These are phyloP conservation scores for Candida pini DNA, from an alignment of 805 yeast genomes.

Conservation along the genomic window DNA sequence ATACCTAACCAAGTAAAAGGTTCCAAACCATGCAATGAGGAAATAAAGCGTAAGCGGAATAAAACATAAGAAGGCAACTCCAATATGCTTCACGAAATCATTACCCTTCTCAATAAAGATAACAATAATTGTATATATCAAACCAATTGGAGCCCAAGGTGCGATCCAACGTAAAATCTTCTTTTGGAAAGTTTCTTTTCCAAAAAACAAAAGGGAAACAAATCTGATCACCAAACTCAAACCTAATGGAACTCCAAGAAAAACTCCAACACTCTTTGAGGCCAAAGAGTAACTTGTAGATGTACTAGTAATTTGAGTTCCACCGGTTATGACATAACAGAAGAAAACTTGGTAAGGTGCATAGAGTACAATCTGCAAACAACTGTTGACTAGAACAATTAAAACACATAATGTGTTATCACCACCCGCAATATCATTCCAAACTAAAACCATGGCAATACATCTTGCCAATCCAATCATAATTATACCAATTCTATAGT, in stretches of 20 bases:
- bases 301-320: slow-evolving; percentile 6
- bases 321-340: slow-evolving; percentile 36
- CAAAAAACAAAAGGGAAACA: slow-evolving; percentile 20
- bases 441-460: slow-evolving; percentile 56
- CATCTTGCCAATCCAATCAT: slow-evolving; percentile 57
- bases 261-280: slow-evolving; percentile 45
- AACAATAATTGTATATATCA: slow-evolving; percentile 46
- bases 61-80: slow-evolving; percentile 43
- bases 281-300: slow-evolving; percentile 32
- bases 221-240: slow-evolving; percentile 40
- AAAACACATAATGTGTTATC: slow-evolving; percentile 46
- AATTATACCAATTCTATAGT: slow-evolving; percentile 48
- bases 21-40: slow-evolving; percentile 40
- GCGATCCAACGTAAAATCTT: slow-evolving; percentile 35
- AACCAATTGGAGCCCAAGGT: slow-evolving; percentile 48
- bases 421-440: slow-evolving; percentile 53
- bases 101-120: slow-evolving; percentile 48
- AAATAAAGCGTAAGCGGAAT: slow-evolving; percentile 47
- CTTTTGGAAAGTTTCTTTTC: slow-evolving; percentile 28
- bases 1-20: slow-evolving; percentile 33
- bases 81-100: slow-evolving; percentile 41
- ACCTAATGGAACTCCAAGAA: slow-evolving; percentile 48
- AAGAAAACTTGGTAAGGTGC: slow-evolving; percentile 48
- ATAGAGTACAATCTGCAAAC: slow-evolving; percentile 45
- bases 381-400: slow-evolving; percentile 45